phyloP scores from a whole-genome alignment of 179 eudicot genomes.

The Beta corolliflora region DNA sequence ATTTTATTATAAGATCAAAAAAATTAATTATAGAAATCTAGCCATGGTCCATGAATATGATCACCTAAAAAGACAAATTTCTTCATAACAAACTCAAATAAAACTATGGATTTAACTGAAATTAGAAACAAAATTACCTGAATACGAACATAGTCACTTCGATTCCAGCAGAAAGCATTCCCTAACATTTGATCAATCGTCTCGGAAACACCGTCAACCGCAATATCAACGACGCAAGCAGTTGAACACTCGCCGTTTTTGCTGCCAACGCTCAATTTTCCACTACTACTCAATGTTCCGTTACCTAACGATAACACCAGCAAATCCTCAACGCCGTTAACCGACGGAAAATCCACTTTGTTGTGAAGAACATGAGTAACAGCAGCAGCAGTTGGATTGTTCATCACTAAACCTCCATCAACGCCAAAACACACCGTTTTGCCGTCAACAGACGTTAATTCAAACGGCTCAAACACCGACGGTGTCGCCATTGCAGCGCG shows the following conservation, averaged over 20 bases:
- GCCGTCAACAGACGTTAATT: slow-evolving; percentile 57
- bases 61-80: neutral
- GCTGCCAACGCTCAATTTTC: slow-evolving; percentile 18
- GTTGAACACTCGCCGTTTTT: slow-evolving; percentile 49
- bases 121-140: slow-evolving; percentile 52
- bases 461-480: slow-evolving; percentile 56
- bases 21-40: neutral
- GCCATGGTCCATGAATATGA: neutral
- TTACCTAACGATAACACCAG: slow-evolving; percentile 77
- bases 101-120: neutral
- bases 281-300: slow-evolving; percentile 42
- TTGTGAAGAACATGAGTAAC: slow-evolving; percentile 88
- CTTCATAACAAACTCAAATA: neutral
- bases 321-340: slow-evolving; percentile 78
- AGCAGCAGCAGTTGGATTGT: slow-evolving; percentile 84
- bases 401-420: slow-evolving; percentile 92
- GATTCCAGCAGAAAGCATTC: slow-evolving; percentile 81
- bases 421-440: slow-evolving; percentile 63
- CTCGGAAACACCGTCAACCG: slow-evolving; percentile 84
- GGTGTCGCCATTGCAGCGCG: slow-evolving; percentile 78
- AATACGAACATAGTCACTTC: slow-evolving; percentile 71
- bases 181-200: slow-evolving; percentile 89
- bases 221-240: slow-evolving; percentile 56
- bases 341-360: slow-evolving; percentile 78
- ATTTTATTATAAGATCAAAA: neutral